Evolutionary conservation across 164 flowering plant genomes (phyloP), one percentile per base, ranked within the genome.

Genomic region (Chimonanthus praecox): DNA sequence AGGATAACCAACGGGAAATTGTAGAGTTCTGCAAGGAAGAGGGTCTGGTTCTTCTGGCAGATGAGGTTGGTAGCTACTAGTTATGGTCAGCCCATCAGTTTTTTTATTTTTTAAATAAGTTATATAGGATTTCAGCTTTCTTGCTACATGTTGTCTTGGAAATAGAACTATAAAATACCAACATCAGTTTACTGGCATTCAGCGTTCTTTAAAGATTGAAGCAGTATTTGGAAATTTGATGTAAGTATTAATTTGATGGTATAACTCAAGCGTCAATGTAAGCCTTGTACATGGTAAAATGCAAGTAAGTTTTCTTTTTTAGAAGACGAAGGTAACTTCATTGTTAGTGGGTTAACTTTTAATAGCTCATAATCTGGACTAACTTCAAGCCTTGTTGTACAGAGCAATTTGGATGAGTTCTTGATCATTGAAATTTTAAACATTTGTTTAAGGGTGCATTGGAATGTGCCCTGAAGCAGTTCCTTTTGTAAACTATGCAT

Each of bases 21-120:
- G 98, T 94, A 68, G 89, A 94, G 60, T 94, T 96, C 85, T 96
- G 99, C 86, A 92, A 91, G 87, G 74, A 87, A 64, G 99, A 96
- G 80, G 89, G 94, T 46, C 90, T 96, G 61, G 97, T 96, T 81
- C 97, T 94, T 83, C 84, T 96, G 73, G 99, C 99, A 21, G 99
- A 96, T 80, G 99, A 96, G 97, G 99, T 94, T 68, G 68, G 84
- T 71, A 58, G 47, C 70, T 63, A 47, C 10, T 64, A 9, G n/a
- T 13, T 4, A 1, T 66, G 5, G 49, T 66, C 11, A n/a, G 60
- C 16, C 60, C 60, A 54, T 54, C 4, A 13, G n/a, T 54, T 54
- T 4, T 54, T 54, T 54, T 13, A 54, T 33, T 33, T 33, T 33
- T 33, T 33, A 33, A 33, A 33, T 33, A 33, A 33, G 33, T 33